Conservation (phyloP, 257 asterid species). For the Vinca minor region DNA sequence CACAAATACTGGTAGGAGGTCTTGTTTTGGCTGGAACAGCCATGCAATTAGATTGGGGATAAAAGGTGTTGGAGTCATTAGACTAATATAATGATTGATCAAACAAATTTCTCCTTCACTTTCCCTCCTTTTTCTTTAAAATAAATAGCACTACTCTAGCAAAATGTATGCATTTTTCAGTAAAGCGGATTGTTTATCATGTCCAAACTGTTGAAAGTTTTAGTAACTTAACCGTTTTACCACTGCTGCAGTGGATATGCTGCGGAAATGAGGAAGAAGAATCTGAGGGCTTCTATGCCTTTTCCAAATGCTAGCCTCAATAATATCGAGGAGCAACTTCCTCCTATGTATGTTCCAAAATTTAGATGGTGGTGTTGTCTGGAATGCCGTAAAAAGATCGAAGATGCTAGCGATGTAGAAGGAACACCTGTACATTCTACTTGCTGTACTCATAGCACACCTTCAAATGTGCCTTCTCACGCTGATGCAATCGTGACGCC, state of each 20-base stretch:
- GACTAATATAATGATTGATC: neutral
- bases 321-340: conserved; percentile 26
- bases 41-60: neutral
- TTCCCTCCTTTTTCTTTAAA: neutral
- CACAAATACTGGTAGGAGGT: too few relatives aligned
- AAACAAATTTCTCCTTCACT: neutral
- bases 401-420: conserved; percentile 15
- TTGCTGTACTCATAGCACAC: conserved; percentile 2
- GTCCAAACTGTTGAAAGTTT: neutral
- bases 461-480: neutral
- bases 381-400: conserved; percentile 27
- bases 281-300: conserved; percentile 31
- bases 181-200: neutral
- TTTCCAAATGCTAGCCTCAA: conserved; percentile 30
- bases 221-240: conserved; percentile 8
- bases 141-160: neutral
- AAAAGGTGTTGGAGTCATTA: neutral
- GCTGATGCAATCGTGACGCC: neutral
- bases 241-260: conserved; percentile 55
- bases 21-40: neutral
- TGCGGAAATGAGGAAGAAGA: conserved; percentile 48
- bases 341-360: conserved; percentile 41
- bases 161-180: neutral
- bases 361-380: conserved; percentile 68
- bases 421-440: conserved; percentile 8